phyloP scores from a whole-genome alignment of 331 rosid genomes.

The Acacia pycnantha region DNA sequence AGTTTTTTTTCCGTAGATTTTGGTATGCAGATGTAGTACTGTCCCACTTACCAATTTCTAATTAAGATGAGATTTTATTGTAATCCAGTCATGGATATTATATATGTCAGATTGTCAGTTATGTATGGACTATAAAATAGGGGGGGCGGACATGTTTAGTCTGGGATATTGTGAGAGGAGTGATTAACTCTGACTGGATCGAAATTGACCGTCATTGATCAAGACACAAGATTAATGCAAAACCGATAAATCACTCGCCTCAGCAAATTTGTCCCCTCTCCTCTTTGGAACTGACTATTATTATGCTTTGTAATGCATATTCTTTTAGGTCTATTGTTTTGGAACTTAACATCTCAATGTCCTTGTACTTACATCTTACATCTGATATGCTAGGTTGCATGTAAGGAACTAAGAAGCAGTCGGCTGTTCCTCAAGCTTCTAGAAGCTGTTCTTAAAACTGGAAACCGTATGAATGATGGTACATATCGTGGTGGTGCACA shows the following conservation, averaged over 20 bases:
- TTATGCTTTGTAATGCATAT: neutral
- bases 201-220: neutral
- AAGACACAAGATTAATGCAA: neutral
- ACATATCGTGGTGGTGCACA: constrained; percentile 96
- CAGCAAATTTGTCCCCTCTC: neutral
- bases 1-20: neutral
- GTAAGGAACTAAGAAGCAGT: constrained; percentile 78
- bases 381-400: constrained; percentile 66
- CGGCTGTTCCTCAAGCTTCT: constrained; percentile 91
- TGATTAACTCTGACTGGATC: neutral
- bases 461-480: constrained; percentile 98
- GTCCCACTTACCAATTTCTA: neutral
- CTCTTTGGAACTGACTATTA: neutral
- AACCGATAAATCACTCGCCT: neutral
- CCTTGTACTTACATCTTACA: constrained; percentile 25
- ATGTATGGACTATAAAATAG: neutral
- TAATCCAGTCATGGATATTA: neutral
- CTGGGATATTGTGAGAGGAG: neutral
- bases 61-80: neutral
- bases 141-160: neutral
- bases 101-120: neutral
- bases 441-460: constrained; percentile 99
- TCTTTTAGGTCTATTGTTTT: neutral
- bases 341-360: neutral
- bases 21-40: neutral